Percentiles rank a stretch among this genome's conserved stretches.
phyloP scores from a whole-genome alignment of 768 basidiomycete genomes.

The Paxillus rubicundulus region DNA sequence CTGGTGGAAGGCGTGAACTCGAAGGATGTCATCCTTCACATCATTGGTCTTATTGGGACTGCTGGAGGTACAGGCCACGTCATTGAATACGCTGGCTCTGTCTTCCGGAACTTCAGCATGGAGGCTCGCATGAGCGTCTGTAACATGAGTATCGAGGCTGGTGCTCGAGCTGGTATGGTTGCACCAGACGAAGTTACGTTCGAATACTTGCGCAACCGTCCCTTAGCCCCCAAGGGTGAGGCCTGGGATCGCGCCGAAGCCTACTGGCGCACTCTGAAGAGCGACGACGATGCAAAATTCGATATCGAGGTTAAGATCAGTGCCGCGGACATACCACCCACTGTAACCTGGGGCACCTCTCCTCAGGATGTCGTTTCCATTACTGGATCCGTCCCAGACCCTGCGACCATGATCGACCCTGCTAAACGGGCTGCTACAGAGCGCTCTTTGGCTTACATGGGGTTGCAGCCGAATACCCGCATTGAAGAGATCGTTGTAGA shows the following conservation, averaged over 20 bases:
- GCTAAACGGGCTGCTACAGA: constrained; percentile 66
- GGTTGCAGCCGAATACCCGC: constrained; percentile 68
- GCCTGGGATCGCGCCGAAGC: constrained; percentile 81
- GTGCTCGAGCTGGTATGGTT: constrained; percentile 90
- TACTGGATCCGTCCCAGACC: constrained; percentile 78
- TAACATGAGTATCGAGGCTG: constrained; percentile 96
- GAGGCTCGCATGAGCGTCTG: constrained; percentile 89
- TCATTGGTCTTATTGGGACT: constrained; percentile 90
- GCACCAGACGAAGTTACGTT: constrained; percentile 89
- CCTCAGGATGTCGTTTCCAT: constrained; percentile 87
- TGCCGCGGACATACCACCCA: constrained; percentile 85
- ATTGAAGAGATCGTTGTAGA: constrained; percentile 81
- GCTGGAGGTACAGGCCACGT: constrained; percentile 90
- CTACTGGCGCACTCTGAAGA: constrained; percentile 81
- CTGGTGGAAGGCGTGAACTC: constrained; percentile 80
- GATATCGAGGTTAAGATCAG: constrained; percentile 78
- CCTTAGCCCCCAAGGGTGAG: constrained; percentile 78
- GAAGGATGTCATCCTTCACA: constrained; percentile 88
- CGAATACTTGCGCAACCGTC: constrained; percentile 75
- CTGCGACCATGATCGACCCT: constrained; percentile 59
- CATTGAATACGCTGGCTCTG: constrained; percentile 89
- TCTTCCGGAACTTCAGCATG: constrained; percentile 83
- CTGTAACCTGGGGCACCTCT: constrained; percentile 91
- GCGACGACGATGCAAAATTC: constrained; percentile 82
- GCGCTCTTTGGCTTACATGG: constrained; percentile 85